Conservation (phyloP, 164 flowering plant genomes). For the Houttuynia cordata region DNA sequence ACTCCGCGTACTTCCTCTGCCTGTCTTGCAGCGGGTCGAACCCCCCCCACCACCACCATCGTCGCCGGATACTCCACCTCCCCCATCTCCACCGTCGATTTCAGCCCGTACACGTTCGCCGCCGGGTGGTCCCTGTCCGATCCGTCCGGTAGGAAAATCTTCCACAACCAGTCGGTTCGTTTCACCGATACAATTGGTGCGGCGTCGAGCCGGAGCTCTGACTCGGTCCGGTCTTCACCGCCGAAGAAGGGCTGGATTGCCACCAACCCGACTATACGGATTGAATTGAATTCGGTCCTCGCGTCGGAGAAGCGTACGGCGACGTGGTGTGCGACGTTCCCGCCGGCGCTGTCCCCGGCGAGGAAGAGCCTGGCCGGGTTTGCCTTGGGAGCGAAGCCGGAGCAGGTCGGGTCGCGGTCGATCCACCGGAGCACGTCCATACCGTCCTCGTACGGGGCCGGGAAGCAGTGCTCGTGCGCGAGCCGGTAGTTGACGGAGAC, state of each 20-base stretch:
- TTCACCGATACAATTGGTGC: constrained; percentile 17
- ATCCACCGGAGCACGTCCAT: constrained; percentile 16
- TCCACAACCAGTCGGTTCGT: constrained; percentile 36
- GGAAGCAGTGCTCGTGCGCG: constrained; percentile 24
- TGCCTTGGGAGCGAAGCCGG: constrained; percentile 6
- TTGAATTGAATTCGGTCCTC: background rate
- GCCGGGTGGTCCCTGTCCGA: constrained; percentile 34
- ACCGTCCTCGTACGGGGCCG: constrained; percentile 26
- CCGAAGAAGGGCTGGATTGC: constrained; percentile 29
- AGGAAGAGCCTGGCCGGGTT: constrained; percentile 20
- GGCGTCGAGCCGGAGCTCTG: constrained; percentile 19
- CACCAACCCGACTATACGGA: constrained; percentile 3
- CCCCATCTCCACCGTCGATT: constrained; percentile 15
- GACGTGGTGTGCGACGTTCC: constrained; percentile 50
- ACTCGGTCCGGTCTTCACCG: constrained; percentile 34
- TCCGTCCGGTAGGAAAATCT: constrained; percentile 33
- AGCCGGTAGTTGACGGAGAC: constrained; percentile 33
- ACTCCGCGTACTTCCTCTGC: constrained; percentile 33
- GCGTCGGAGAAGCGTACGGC: constrained; percentile 11
- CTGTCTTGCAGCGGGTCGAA: constrained; percentile 43
- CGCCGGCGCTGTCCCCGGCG: constrained; percentile 68
- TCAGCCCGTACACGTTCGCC: constrained; percentile 29
- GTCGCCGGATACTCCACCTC: constrained; percentile 24
- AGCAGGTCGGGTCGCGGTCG: background rate
- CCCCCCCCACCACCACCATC: constrained; percentile 32